A percentile compares a stretch with the other conserved stretches of the same genome.
Evolutionary conservation across 2,329 filamentous ascomycete species (phyloP).

Genomic region (Rasamsonia emersonii): DNA sequence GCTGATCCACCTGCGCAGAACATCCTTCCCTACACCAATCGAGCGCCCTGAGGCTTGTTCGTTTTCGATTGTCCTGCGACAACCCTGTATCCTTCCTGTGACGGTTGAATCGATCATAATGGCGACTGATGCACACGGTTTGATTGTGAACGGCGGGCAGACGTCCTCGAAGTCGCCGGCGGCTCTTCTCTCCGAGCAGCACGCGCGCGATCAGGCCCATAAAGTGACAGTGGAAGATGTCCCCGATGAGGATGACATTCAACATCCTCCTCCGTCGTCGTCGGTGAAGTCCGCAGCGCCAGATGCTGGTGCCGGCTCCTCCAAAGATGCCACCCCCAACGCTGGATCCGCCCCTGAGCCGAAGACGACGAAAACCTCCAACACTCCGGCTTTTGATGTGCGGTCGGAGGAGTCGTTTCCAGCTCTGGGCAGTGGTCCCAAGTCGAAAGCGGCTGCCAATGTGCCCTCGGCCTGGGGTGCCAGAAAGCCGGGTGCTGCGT

Average conservation of each 20-base stretch:
- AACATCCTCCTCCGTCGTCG: conserved; percentile 46
- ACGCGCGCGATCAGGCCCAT: conserved; percentile 44
- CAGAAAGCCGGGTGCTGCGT: conserved; percentile 42
- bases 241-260: conserved; percentile 66
- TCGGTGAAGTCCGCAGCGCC: conserved; percentile 16
- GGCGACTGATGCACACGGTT: conserved; percentile 24
- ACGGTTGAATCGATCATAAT: conserved; percentile 13
- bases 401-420: conserved; percentile 89
- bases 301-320: conserved; percentile 5
- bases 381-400: conserved; percentile 58
- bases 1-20: background rate
- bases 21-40: background rate
- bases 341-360: conserved; percentile 24
- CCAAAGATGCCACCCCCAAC: background rate
- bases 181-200: conserved; percentile 46
- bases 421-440: conserved; percentile 66
- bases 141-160: conserved; percentile 23
- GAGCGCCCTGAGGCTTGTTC: background rate
- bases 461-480: conserved; percentile 69
- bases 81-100: background rate
- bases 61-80: conserved; percentile 1
- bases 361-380: conserved; percentile 29
- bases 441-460: conserved; percentile 50
- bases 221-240: conserved; percentile 71
- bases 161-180: conserved; percentile 37